phyloP scores from a whole-genome alignment of 2,329 filamentous ascomycete genomes.

The Aspergillus proliferans region DNA sequence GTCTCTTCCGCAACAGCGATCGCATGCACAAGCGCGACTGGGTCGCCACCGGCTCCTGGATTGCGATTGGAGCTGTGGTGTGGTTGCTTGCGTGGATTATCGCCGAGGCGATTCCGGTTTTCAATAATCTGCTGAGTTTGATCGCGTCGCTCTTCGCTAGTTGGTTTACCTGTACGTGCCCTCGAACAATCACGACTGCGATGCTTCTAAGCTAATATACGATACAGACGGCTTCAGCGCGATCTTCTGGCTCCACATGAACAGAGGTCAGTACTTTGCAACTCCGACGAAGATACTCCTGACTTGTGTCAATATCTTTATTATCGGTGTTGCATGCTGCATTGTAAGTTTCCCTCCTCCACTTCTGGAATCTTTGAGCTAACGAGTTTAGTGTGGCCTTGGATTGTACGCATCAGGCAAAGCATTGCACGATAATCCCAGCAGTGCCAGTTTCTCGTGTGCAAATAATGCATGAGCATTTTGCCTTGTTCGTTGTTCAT shows the following conservation, averaged over 20 bases:
- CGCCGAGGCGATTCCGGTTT: slow-evolving; percentile 61
- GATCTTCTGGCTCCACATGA: slow-evolving; percentile 25
- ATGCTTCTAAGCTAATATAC: background rate
- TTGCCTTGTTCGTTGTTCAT: background rate
- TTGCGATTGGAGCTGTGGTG: slow-evolving; percentile 46
- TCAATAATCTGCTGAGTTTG: slow-evolving; percentile 58
- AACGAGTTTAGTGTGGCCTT: slow-evolving; percentile 20
- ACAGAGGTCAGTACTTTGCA: slow-evolving; percentile 16
- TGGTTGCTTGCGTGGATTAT: slow-evolving; percentile 60
- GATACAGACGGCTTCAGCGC: slow-evolving; percentile 13
- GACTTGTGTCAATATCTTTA: slow-evolving; percentile 12
- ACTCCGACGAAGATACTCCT: slow-evolving; percentile 17
- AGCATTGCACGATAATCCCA: slow-evolving; percentile 20
- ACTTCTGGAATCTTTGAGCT: background rate
- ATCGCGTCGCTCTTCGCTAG: slow-evolving; percentile 56
- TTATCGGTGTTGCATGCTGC: slow-evolving; percentile 10
- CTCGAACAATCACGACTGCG: too few species aligned
- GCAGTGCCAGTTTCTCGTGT: slow-evolving; percentile 25
- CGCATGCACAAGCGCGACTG: slow-evolving; percentile 44
- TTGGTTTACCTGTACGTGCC: slow-evolving; percentile 53
- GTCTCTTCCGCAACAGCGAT: slow-evolving; percentile 54
- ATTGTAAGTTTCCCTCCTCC: slow-evolving; percentile 8
- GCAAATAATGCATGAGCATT: slow-evolving; percentile 12
- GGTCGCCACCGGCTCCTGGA: slow-evolving; percentile 50
- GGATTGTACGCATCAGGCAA: slow-evolving; percentile 27